Evolutionary conservation across 2,329 filamentous ascomycete species (phyloP).

Genomic region (Alternaria burnsii): DNA sequence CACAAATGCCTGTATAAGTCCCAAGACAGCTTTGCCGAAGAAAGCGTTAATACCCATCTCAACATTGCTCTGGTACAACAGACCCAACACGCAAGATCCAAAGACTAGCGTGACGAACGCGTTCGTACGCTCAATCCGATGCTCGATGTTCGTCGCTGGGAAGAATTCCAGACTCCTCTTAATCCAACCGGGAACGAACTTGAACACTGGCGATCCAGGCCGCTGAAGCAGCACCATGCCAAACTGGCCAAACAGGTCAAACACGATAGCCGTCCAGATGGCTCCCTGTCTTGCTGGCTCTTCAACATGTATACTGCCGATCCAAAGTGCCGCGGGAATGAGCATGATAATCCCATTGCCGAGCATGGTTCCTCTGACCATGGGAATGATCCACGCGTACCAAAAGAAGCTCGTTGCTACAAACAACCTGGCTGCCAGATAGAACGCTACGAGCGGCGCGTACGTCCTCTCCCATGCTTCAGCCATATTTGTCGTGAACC

Average conservation of each 20-base stretch:
- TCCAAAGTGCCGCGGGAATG: slow-evolving; percentile 65
- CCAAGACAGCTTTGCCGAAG: slow-evolving; percentile 69
- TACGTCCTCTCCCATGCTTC: slow-evolving; percentile 64
- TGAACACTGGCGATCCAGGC: slow-evolving; percentile 24
- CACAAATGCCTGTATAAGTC: slow-evolving; percentile 65
- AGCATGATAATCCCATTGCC: slow-evolving; percentile 56
- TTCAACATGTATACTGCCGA: slow-evolving; percentile 65
- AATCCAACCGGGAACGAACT: slow-evolving; percentile 25
- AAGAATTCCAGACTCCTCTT: slow-evolving; percentile 64
- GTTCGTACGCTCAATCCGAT: slow-evolving; percentile 69
- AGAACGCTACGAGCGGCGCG: slow-evolving; percentile 67
- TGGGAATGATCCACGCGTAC: slow-evolving; percentile 62
- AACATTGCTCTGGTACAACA: slow-evolving; percentile 66
- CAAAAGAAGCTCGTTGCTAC: slow-evolving; percentile 59
- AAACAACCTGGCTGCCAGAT: slow-evolving; percentile 65
- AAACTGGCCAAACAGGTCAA: slow-evolving; percentile 63
- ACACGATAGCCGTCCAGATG: slow-evolving; percentile 64
- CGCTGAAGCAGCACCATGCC: slow-evolving; percentile 53
- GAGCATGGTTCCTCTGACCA: slow-evolving; percentile 66
- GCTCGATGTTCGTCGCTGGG: slow-evolving; percentile 71
- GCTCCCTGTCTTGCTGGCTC: slow-evolving; percentile 64
- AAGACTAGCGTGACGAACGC: slow-evolving; percentile 72
- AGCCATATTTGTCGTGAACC: slow-evolving; percentile 70
- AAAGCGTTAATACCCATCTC: slow-evolving; percentile 64
- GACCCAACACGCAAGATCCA: slow-evolving; percentile 69